Evolutionary conservation across 805 yeast genomes (phyloP), one percentile per base, ranked within the genome.

Genomic region (Cyberlindnera amylophila): DNA sequence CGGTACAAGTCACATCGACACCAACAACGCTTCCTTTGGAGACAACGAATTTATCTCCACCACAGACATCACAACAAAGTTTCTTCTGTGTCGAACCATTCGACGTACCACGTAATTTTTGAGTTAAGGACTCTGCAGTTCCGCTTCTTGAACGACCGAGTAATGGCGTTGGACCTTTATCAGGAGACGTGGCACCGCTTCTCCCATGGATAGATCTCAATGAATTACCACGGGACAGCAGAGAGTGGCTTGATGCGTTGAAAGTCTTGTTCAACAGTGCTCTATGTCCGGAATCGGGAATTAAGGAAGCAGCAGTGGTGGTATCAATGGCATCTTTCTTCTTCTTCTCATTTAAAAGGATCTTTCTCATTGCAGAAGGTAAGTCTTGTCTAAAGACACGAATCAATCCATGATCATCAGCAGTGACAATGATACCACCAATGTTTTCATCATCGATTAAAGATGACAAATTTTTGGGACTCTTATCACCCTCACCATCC

Each of bases 361-460:
- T 45, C 38, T 68, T 69, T 42, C 82, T 55, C 12, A 69, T 62
- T 10, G 56, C 53, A 39, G 75, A 69, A 0, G 93, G 83, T 41
- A 82, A 71, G 59, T 89, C 97, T 44, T 86, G 82, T 55, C 97
- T 70, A 59, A 85, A 86, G 0, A 89, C 84, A 34, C 93, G 64
- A 24, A 89, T 84, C 2, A 72, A 51, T 0, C 96, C 96, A 17
- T 68, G 63, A 42, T 75, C 76, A 61, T 89, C 97, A 0, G 91
- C 79, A 1, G 93, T 81, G 2, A 89, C 81, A 13, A 88, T 75
- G 34, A 88, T 81, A 0, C 63, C 53, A 1, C 72, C 72, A 31
- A 68, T 62, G 9, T 57, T 55, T 12, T 61, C 59, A 15, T 53
- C 58, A 23, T 55, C 57, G 16, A 62, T 53, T 26, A 64, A 34